Evolutionary conservation across 2,329 filamentous ascomycete genomes (phyloP).

Genomic region (Scedosporium dehoogii): DNA sequence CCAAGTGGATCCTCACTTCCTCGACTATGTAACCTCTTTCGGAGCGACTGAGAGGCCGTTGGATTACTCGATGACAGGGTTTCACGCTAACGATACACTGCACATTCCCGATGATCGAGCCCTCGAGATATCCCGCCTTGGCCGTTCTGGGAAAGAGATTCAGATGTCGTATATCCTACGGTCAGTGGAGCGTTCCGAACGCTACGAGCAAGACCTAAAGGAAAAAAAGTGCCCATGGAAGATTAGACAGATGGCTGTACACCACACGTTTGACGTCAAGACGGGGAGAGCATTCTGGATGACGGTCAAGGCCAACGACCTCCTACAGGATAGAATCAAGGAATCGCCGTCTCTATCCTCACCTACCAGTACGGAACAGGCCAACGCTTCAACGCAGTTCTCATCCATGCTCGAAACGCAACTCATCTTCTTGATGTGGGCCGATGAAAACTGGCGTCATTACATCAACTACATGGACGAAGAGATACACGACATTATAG

Average conservation of each 20-base stretch:
- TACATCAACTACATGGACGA: conserved; percentile 10
- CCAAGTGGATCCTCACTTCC: neutral
- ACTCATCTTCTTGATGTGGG: conserved; percentile 8
- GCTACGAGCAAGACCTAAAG: neutral
- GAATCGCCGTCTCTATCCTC: neutral
- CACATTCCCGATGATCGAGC: neutral
- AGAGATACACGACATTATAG: conserved; percentile 3
- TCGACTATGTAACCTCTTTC: neutral
- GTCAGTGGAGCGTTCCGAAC: neutral
- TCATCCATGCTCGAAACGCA: conserved; percentile 7
- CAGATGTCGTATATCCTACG: neutral
- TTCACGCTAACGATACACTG: neutral
- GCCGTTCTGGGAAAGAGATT: neutral
- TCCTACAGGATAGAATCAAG: conserved; percentile 6
- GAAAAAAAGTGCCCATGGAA: neutral
- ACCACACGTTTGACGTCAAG: conserved; percentile 10
- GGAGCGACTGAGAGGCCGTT: neutral
- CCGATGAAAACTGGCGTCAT: conserved; percentile 9
- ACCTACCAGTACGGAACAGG: neutral
- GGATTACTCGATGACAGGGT: neutral
- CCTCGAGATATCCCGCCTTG: neutral
- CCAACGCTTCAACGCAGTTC: conserved; percentile 6
- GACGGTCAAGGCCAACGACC: conserved; percentile 9
- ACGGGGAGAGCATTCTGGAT: conserved; percentile 9
- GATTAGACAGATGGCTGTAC: conserved; percentile 11